Conservation (phyloP, 441 rosid genomes). For the Flueggea neowawraea region DNA sequence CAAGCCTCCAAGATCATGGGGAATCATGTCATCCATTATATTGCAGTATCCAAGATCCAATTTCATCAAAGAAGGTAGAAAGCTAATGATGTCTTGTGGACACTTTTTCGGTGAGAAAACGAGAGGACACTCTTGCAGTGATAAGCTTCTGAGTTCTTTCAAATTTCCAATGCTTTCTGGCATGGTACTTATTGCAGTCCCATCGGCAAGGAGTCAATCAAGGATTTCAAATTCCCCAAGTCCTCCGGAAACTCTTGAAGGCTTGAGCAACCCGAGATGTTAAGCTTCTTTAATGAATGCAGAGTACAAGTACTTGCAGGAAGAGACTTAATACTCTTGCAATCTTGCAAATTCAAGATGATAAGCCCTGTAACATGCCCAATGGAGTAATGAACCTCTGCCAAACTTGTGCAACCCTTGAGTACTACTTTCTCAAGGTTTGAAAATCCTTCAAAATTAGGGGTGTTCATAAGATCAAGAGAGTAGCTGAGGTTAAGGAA, state of each 20-base stretch:
- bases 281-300: conserved; percentile 2
- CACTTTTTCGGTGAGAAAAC: conserved; percentile 7
- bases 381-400: conserved; percentile 7
- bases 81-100: neutral
- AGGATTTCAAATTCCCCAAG: conserved; percentile 7
- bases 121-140: conserved; percentile 5
- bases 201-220: conserved; percentile 9
- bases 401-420: conserved; percentile 6
- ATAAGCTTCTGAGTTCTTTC: conserved; percentile 1
- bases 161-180: conserved; percentile 6
- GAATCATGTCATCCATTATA: conserved; percentile 7
- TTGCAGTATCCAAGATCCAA: conserved; percentile 7
- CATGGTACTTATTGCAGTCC: conserved; percentile 7
- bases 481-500: conserved; percentile 7
- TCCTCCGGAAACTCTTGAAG: conserved; percentile 5
- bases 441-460: neutral
- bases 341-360: conserved; percentile 5
- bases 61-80: conserved; percentile 6
- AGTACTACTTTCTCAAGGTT: conserved; percentile 3
- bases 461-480: neutral
- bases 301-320: neutral
- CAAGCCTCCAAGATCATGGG: conserved; percentile 11
- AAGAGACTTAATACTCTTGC: conserved; percentile 4
- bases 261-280: conserved; percentile 12
- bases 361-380: neutral